Evolutionary conservation across 306 rosid genomes (phyloP), one percentile per base, ranked within the genome.

Genomic region (Lathyrus oleraceus): DNA sequence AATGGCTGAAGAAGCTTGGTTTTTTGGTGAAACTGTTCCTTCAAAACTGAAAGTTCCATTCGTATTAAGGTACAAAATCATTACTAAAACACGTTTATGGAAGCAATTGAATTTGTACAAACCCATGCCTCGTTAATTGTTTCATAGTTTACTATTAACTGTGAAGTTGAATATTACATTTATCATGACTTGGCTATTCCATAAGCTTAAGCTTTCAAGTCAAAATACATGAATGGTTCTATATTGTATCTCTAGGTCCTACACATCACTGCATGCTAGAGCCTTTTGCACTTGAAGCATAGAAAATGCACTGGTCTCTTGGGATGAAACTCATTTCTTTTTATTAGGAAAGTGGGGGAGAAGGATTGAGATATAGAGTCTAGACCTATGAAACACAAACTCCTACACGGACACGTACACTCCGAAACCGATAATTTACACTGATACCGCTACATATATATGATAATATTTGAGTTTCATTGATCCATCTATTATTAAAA

Each of bases 1-100:
- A 70, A 86, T 92, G 92, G 96, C 97, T 59, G 95, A 89, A 81
- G 97, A 89, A 80, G 90, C 96, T 76, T 79, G 10, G 47, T 57
- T 89, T 74, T 89, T 92, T 42, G 96, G 96, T 19, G 96, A 89
- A 30, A 67, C 77, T 64, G 87, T 89, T 70, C 95, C 97, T 15
- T 79, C 73, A 8, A 87, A 89, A 74, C 79, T 92, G 74, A 87
- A 59, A 80, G 73, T 63, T 67, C 89, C 92, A 27, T 92, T 87
- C 69, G 49, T 82, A 49, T 84, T 92, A 45, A 86, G 97, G 97
- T 89, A 77, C 30, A 57, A 10, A 35, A 35, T 35, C 39, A 35
- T 35, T 35, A 32, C 36, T 32, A 8, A 32, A 32, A 32, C 36
- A 32, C 36, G 39, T 35, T 35, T 1, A 35, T 35, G 39, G 2